Base-by-base conservation (phyloP, 495 filamentous ascomycete species). In the Neurospora sp. region DNA sequence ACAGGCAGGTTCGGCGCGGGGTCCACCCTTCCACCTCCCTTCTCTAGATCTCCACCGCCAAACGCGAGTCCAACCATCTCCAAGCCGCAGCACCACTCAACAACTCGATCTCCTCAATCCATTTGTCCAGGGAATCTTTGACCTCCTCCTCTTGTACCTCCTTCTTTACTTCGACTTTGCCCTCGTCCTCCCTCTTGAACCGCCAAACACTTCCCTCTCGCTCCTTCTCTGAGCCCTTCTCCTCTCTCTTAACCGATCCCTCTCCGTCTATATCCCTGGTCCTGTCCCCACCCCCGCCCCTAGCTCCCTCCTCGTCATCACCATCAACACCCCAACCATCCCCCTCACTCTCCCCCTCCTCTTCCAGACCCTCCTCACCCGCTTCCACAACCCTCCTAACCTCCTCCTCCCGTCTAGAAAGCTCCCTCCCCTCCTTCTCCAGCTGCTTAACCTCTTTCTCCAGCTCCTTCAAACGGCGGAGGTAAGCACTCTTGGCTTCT, bases 401-500 rank as follows among this genome's bases (percentile, higher is more conserved):
- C 3, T 31, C 48, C 12, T 61, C 14, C 27, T 61, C 53, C 27
- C 53, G 53, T 18, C 27, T 35, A 53, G 48, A 14, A 16, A 61
- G 27, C 7, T 61, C 53, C 27, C 20, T 61, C 12, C 53, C 53
- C 5, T 61, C 53, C 5, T 4, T 35, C 6, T 35, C 14, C 5
- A 61, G 53, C 4, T 8, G 5, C 0, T 61, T 27, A 14, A 14
- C 27, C 0, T 61, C 53, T 0, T 61, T 35, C 53, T 61, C 53
- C 0, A 61, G 0, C 14, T 35, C 12, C 6, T 61, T 35, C 5
- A 61, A 0, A 0, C 27, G 53, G 0, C 27, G 5, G 22, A 61
- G 53, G 20, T 61, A 61, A 16, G 7, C 53, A 7, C 1, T 61
- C 14, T 61, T 16, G 12, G 53, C 14, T 35, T 61, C 53, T 2